Base-by-base conservation (phyloP, 257 asterid species). In the Lavandula angustifolia region DNA sequence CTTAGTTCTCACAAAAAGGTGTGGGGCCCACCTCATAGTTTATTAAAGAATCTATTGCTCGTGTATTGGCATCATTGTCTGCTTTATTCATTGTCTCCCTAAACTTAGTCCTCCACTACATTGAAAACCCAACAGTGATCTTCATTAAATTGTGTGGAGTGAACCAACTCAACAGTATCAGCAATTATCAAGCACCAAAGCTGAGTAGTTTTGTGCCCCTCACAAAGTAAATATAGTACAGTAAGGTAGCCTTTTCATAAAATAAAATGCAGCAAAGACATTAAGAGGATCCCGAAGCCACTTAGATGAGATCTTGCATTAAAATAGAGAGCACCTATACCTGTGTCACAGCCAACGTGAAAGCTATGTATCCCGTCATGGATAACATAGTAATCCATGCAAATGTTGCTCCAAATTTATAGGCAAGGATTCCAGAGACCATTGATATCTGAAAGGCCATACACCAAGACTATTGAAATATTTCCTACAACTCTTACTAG, bases 381-480 rank as follows among this genome's bases (percentile, higher is more conserved):
- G 99, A 89, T 66, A 89, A 71, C 63, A 95, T 85, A 54, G 99
- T 92, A 78, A 92, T 89, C 90, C 90, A 92, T 48, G 97, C 99
- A 85, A 92, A 89, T 56, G 97, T 89, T 53, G 96, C 97, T 70
- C 99, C 99, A 70, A 87, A 92, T 73, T 85, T 87, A 83, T 92
- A 92, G 67, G 97, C 99, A 73, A 92, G 97, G 68, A 92, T 92
- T 68, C 92, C 99, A 48, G 97, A 80, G 63, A 92, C 99, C 99
- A 92, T 84, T 47, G 97, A 65, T 80, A 92, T 89, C 99, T 92
- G 87, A 82, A 76, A 82, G 80, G 73, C 52, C 57, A 67, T 56
- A 75, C 16, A 80, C 77, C 58, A 76, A 82, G 70, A 75, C 59
- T 46, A 61, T 75, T 69, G 62, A 75, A 62, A 27, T 13, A 50